These are phyloP conservation scores for Colletotrichum cuscutae DNA, from an alignment of 2,329 filamentous ascomycete genomes.

Conservation along the genomic window DNA sequence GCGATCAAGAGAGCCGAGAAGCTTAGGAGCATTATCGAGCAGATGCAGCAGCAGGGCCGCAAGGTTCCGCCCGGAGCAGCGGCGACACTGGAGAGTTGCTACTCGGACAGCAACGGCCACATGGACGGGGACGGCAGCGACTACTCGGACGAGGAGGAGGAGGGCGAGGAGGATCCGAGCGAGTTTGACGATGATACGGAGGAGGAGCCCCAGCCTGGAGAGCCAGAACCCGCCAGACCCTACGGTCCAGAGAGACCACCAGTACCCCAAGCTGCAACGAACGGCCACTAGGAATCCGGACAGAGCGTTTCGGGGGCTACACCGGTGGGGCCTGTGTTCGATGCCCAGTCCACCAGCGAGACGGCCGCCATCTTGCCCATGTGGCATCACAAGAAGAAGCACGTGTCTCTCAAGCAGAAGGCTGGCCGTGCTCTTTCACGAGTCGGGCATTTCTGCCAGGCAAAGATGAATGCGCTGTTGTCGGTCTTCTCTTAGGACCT, in stretches of 20 bases:
- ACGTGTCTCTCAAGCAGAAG: not conserved
- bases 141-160: constrained; percentile 71
- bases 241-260: constrained; percentile 62
- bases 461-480: constrained; percentile 14
- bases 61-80: constrained; percentile 75
- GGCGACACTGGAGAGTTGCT: constrained; percentile 68
- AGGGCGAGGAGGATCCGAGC: constrained; percentile 70
- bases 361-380: not conserved
- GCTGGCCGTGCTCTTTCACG: constrained; percentile 11
- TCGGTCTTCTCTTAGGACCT: constrained; percentile 13
- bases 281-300: constrained; percentile 53
- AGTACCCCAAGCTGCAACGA: constrained; percentile 48
- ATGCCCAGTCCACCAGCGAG: constrained; percentile 1
- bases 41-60: constrained; percentile 94
- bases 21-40: constrained; percentile 92
- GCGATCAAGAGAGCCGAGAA: constrained; percentile 82
- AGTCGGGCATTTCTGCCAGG: constrained; percentile 9
- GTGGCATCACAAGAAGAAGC: not conserved
- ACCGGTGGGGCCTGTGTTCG: not conserved
- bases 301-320: constrained; percentile 23
- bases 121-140: constrained; percentile 69
- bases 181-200: constrained; percentile 72
- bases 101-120: constrained; percentile 62
- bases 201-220: constrained; percentile 55
- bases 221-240: constrained; percentile 50